phyloP scores from a whole-genome alignment of 441 rosid species.

The Eutrema salsugineum region DNA sequence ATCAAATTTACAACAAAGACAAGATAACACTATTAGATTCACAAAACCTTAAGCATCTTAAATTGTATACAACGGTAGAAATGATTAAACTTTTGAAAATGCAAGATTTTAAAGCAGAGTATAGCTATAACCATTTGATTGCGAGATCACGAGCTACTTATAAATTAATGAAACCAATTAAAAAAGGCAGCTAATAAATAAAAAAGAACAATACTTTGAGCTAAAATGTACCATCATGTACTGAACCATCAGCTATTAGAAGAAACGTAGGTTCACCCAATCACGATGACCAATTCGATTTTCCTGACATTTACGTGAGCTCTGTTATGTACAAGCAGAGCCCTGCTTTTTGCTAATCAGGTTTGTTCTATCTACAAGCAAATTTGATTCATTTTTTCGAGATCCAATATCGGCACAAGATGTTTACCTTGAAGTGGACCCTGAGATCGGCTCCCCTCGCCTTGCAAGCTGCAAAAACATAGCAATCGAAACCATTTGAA shows the following conservation, averaged over 20 bases:
- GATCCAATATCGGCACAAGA: background rate
- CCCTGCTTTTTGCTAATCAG: constrained; percentile 73
- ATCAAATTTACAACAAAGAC: background rate
- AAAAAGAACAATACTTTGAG: too few relatives aligned
- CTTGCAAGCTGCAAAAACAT: constrained; percentile 54
- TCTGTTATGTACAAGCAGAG: constrained; percentile 35
- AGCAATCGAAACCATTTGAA: background rate
- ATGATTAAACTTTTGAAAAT: background rate
- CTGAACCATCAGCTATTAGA: constrained; percentile 27
- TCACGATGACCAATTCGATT: constrained; percentile 39
- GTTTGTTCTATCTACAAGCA: constrained; percentile 8
- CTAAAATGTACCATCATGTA: constrained; percentile 32
- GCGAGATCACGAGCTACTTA: too few relatives aligned
- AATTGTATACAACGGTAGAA: background rate
- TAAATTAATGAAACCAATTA: too few relatives aligned
- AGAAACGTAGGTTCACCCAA: constrained; percentile 32
- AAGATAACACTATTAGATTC: background rate
- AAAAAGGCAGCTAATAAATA: too few relatives aligned
- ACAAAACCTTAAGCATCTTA: background rate
- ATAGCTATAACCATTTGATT: background rate
- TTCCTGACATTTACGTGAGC: constrained; percentile 73
- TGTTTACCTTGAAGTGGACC: constrained; percentile 63
- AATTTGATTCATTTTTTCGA: constrained; percentile 3
- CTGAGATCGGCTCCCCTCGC: constrained; percentile 70
- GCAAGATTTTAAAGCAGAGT: background rate